Evolutionary conservation across 2,329 filamentous ascomycete genomes (phyloP), one percentile per base, ranked within the genome.

Genomic region (Fusarium protoensiforme): DNA sequence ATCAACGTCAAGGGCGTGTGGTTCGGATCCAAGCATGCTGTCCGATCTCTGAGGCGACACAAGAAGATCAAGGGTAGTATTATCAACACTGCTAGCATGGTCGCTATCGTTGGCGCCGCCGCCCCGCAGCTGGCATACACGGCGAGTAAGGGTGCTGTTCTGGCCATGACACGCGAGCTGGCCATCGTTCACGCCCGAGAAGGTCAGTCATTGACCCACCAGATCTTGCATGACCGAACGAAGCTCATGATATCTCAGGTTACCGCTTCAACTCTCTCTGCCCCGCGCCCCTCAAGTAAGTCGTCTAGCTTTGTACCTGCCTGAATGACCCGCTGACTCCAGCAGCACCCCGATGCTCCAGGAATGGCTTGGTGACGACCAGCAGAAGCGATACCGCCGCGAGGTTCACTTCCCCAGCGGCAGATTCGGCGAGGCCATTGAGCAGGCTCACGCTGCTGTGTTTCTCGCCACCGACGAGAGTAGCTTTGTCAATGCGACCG

Each of bases 111-210:
- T 7, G 92, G 92, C 14, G 89, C 90, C 64, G 92, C 92, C 10
- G 93, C 92, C 2, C 91, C 92, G 1, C 92, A 94, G 80, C 82
- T 93, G 64, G 92, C 92, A 3, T 94, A 94, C 80, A 94, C 92
- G 0, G 92, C 92, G 7, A 92, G 90, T 80, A 94, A 94, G 83
- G 92, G 92, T 51, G 92, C 92, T 1, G 92, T 94, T 2, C 41
- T 46, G 3, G 41, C 20, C 5, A 14, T 27, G 10, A 46, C 41
- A 6, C 41, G 41, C 11, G 41, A 46, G 22, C 20, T 46, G 8
- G 41, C 41, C 5, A 46, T 46, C 14, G 20, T 27, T 46, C 41
- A 46, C 22, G 41, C 41, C 9, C n/a, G 22, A 5, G 41, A 46
- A 46, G 41, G 41, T 46, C 7, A 24, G 24, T 4, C 24, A 24